Conservation (phyloP, 2,329 filamentous ascomycete genomes). For the Aspergillus flavus region DNA sequence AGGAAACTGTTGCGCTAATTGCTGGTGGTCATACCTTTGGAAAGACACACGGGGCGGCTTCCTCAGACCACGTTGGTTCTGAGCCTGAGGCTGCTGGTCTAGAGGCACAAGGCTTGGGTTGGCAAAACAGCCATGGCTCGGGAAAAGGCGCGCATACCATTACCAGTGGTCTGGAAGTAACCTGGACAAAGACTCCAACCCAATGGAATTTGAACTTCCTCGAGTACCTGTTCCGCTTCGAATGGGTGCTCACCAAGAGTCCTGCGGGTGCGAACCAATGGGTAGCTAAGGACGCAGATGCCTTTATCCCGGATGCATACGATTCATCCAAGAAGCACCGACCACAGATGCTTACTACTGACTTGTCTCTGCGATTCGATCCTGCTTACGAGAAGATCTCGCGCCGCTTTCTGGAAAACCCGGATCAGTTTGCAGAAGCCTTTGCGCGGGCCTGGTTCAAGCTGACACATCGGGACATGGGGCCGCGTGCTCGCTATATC, state of each 20-base stretch:
- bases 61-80: conserved; percentile 63
- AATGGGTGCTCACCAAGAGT: conserved; percentile 76
- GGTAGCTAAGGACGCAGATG: conserved; percentile 69
- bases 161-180: conserved; percentile 77
- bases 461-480: conserved; percentile 78
- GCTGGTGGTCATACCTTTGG: conserved; percentile 78
- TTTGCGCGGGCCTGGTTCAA: conserved; percentile 82
- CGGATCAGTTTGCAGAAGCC: conserved; percentile 67
- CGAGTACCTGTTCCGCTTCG: conserved; percentile 75
- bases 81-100: conserved; percentile 69
- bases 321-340: conserved; percentile 71
- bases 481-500: conserved; percentile 69
- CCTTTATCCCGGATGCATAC: conserved; percentile 71
- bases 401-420: conserved; percentile 68
- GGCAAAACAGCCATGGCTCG: conserved; percentile 64
- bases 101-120: conserved; percentile 71
- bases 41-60: conserved; percentile 76
- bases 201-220: conserved; percentile 77
- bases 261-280: conserved; percentile 78
- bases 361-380: conserved; percentile 72
- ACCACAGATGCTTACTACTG: conserved; percentile 76
- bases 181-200: conserved; percentile 74
- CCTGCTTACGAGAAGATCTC: conserved; percentile 76
- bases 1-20: conserved; percentile 79
- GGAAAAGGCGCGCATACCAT: conserved; percentile 74